These are phyloP conservation scores for Podila epicladia DNA, from an alignment of 192 early-diverging fungal species.

Conservation along the genomic window DNA sequence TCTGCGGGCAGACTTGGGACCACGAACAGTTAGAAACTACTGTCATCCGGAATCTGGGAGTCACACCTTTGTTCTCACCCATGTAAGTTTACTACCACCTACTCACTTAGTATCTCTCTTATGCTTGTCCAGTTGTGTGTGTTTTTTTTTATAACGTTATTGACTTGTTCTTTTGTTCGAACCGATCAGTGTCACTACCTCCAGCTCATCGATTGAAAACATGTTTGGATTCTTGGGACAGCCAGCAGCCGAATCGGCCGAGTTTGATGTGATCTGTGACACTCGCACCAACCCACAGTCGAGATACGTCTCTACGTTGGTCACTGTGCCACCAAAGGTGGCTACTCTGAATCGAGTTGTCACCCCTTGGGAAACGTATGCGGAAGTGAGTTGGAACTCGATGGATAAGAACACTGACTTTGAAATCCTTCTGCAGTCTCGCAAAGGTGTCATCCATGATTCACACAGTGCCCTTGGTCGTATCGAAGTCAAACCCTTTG, in stretches of 20 bases:
- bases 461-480: conserved; percentile 27
- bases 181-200: conserved; percentile 10
- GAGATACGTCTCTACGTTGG: conserved; percentile 13
- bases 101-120: not conserved
- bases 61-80: conserved; percentile 20
- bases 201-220: not conserved
- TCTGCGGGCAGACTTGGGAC: conserved; percentile 16
- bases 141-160: not conserved
- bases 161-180: not conserved
- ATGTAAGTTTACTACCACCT: conserved; percentile 6
- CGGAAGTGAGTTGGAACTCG: conserved; percentile 35
- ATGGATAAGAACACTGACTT: conserved; percentile 36
- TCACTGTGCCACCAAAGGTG: conserved; percentile 22
- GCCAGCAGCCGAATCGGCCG: conserved; percentile 15
- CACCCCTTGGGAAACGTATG: conserved; percentile 40
- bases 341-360: conserved; percentile 44
- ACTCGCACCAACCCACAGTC: conserved; percentile 32
- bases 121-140: not conserved
- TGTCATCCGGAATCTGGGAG: conserved; percentile 2
- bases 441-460: conserved; percentile 29
- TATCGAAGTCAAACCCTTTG: conserved; percentile 43
- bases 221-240: conserved; percentile 28
- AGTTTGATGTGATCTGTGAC: conserved; percentile 22
- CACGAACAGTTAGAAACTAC: conserved; percentile 18
- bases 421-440: conserved; percentile 27